Evolutionary conservation across 768 basidiomycete genomes (phyloP).

Genomic region (Cystobasidium ongulense): DNA sequence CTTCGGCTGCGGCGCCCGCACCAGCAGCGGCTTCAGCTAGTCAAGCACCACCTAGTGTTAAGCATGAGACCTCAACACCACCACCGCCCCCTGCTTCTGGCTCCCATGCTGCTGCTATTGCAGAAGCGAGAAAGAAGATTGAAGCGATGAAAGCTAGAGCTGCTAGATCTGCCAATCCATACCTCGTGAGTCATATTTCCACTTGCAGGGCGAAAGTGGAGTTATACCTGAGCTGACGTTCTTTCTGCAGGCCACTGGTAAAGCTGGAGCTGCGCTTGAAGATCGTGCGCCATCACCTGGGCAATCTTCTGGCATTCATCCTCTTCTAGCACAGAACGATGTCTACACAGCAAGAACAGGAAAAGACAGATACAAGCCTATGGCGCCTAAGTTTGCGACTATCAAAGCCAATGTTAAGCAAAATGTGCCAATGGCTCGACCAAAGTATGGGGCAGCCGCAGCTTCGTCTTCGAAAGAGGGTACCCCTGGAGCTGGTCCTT

Average conservation of each 20-base stretch:
- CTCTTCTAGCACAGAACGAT: conserved; percentile 20
- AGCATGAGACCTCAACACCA: conserved; percentile 39
- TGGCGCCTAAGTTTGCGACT: conserved; percentile 98
- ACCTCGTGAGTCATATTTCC: conserved; percentile 57
- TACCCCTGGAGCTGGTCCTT: conserved; percentile 40
- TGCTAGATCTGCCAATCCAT: conserved; percentile 66
- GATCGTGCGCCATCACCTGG: neutral
- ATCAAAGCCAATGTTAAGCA: conserved; percentile 71
- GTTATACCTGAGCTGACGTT: neutral
- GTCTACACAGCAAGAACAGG: conserved; percentile 54
- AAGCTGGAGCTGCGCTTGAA: conserved; percentile 52
- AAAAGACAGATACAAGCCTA: conserved; percentile 89
- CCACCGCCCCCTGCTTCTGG: conserved; percentile 49
- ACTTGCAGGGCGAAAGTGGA: too few relatives aligned
- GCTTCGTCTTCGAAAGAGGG: conserved; percentile 48
- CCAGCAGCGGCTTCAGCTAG: conserved; percentile 42
- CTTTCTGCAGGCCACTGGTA: conserved; percentile 48
- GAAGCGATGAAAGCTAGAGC: conserved; percentile 67
- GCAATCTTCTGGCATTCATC: conserved; percentile 44
- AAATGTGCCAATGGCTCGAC: neutral
- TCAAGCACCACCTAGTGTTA: conserved; percentile 43
- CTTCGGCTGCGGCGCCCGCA: conserved; percentile 38
- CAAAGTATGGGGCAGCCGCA: conserved; percentile 52
- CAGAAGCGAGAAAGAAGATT: conserved; percentile 77
- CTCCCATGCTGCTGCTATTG: conserved; percentile 63